Base-by-base conservation (phyloP, 1,284 basidiomycete genomes). In the Ceratorhiza oryzae-sativae region DNA sequence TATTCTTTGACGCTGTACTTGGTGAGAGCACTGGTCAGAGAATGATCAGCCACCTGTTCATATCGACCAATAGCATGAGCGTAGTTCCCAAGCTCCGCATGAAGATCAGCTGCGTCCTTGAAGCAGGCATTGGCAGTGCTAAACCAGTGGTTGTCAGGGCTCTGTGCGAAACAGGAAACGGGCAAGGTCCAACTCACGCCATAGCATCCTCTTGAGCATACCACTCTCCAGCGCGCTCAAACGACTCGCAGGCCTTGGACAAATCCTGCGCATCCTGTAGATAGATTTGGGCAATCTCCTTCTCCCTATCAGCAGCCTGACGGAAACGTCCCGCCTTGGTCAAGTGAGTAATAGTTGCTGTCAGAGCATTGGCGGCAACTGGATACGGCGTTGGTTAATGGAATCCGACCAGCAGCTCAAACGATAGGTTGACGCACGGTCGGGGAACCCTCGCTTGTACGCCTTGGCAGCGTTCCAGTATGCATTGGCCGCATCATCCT, bases 1-100 rank as follows among this genome's bases (percentile, higher is more conserved):
- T 97, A 98, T 78, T 99, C 97, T 83, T 98, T 99, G 77, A 98
- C 97, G 75, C 93, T 95, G 83, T 98, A 99, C 81, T 95, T 95
- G n/a, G 97, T 99, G 77, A 99, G 83, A 20, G 91, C 85, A 63
- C 92, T 95, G 1, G 84, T 84, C 59, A 99, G 83, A 18, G 92
- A 94, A 80, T 93, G 90, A 75, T 92, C 86, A 1, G 96, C 97
- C 55, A 99, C 95, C 77, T 92, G 89, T 78, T 94, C 91, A 79
- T 97, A 98, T 74, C 90, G 89, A 75, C 90, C 86, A 77, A 98
- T 94, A 2, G 97, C 95, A 74, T 89, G 86, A 12, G 88, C 84
- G 80, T 90, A 98, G 76, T 98, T 87, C 74, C 90, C 92, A 13
- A 99, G 81, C 73, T 97, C 92, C 15, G 94, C 96, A 73, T 95